Evolutionary conservation across 768 basidiomycete genomes (phyloP).

Genomic region (Favolaschia claudopus): DNA sequence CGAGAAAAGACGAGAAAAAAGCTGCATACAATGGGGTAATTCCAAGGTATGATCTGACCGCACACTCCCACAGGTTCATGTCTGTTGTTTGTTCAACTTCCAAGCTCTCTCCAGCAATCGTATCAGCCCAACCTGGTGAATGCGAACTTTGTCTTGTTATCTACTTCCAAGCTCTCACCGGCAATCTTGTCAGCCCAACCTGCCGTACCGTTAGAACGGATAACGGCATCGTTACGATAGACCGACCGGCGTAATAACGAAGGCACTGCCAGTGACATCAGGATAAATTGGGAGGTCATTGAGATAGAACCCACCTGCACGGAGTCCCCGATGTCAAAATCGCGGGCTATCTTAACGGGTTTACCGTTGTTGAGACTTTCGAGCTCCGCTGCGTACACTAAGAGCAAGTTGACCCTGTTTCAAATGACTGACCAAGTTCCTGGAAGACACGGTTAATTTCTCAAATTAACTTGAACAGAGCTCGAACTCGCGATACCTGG

Average conservation of each 20-base stretch:
- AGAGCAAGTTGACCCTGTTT: too few species aligned
- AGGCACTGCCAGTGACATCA: slow-evolving; percentile 58
- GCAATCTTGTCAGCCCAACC: slow-evolving; percentile 96
- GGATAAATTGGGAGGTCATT: background rate
- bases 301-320: slow-evolving; percentile 41
- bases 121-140: slow-evolving; percentile 88
- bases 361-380: slow-evolving; percentile 93
- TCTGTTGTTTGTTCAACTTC: background rate
- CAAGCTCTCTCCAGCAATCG: slow-evolving; percentile 41
- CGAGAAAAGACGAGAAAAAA: background rate
- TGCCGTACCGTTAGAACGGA: background rate
- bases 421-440: too few species aligned
- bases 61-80: slow-evolving; percentile 76
- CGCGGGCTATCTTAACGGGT: slow-evolving; percentile 71
- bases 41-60: slow-evolving; percentile 95
- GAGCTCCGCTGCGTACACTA: too few species aligned
- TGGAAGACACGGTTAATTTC: slow-evolving; percentile 33
- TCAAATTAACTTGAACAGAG: too few species aligned
- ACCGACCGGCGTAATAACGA: slow-evolving; percentile 77
- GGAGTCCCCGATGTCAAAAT: slow-evolving; percentile 82
- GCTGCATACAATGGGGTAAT: slow-evolving; percentile 75
- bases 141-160: slow-evolving; percentile 81
- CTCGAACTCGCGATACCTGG: slow-evolving; percentile 24
- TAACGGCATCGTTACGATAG: background rate
- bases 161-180: slow-evolving; percentile 84